Evolutionary conservation across 2,329 filamentous ascomycete genomes (phyloP), one percentile per base, ranked within the genome.

Genomic region (Colletotrichum costaricense): DNA sequence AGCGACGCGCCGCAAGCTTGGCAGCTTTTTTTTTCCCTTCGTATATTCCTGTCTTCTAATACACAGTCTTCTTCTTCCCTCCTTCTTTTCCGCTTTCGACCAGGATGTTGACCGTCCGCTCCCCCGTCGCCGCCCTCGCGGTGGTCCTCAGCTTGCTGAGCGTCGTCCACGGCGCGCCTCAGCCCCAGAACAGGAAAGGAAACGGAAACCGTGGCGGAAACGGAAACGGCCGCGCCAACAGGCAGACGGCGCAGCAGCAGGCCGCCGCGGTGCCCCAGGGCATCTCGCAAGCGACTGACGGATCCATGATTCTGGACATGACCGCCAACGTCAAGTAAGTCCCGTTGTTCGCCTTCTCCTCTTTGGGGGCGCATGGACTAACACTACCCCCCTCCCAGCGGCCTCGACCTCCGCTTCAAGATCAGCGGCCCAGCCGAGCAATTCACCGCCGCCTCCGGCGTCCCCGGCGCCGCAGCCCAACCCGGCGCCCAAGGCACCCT

Each of bases 371-470:
- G 24, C 35, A 30, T 42, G 38, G 14, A 19, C 76, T 77, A 68
- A 79, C 57, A 54, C 16, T 14, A 22, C 12, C 56, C 4, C 4
- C 26, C 8, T 49, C 42, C 14, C 56, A 88, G 87, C 74, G 85
- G 85, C 67, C 86, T 90, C 3, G 79, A 84, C 5, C 86, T 91
- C 46, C 87, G 89, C 65, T 90, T 88, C 83, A 88, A 86, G 75
- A 85, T 91, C 73, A 87, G 86, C 63, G 88, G 84, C 1, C 89
- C 89, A 2, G 88, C 87, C 46, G 81, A 86, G 69, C 85, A 87
- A 67, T 91, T 91, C 81, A 86, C 87, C 5, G 78, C 84, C 1
- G 80, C 79, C 12, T 87, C 87, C 4, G 85, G 86, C 52, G 86
- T 90, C 1, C 76, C 82, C 24, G 77, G 78, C 26, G 77, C 80